Base-by-base conservation (phyloP, 768 basidiomycete genomes). In the Tremella yokohamensis region DNA sequence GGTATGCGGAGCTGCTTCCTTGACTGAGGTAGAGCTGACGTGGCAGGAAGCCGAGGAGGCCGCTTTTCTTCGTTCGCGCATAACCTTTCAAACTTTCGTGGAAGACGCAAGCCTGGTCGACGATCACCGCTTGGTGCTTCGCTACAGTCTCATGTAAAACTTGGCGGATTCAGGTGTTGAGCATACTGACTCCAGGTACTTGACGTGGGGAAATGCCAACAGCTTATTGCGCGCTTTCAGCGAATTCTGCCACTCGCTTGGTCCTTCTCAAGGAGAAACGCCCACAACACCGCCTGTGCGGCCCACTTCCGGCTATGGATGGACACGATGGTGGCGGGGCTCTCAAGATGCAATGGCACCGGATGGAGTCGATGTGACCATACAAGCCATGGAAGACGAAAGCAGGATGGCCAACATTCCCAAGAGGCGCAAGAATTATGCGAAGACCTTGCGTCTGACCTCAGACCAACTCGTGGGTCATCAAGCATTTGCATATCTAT, bases 361-460 rank as follows among this genome's bases (percentile, higher is more conserved):
- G 15, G 40, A 42, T 22, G 29, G 29, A 11, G 6, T 34, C 29
- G 29, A 34, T 6, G 11, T 34, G 11, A 4, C 29, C 11, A 34
- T 11, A 4, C 4, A 34, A 11, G 29, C 29, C 11, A 6, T 34
- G 6, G 29, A 34, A 34, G 29, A 34, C 6, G 29, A 34, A 34
- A 34, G 11, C 29, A 34, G 29, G 29, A 34, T 34, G 29, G 29
- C 6, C 29, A 11, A 11, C 29, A 11, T 11, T 4, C 29, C 29
- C 6, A 34, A 34, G 29, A 34, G 2, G 37, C 58, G 16, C 16
- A 83, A 83, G 71, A 86, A 83, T 68, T 98, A 84, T 71, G 92
- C 89, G 8, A 98, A 99, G 79, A 91, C 94, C 0, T 77, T 99
- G 58, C 83, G 96, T 6, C 77, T 99, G 58, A 91, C 93, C 0